Conservation (phyloP, 176 grass and related monocot genomes). For the Saccharum officinarum region DNA sequence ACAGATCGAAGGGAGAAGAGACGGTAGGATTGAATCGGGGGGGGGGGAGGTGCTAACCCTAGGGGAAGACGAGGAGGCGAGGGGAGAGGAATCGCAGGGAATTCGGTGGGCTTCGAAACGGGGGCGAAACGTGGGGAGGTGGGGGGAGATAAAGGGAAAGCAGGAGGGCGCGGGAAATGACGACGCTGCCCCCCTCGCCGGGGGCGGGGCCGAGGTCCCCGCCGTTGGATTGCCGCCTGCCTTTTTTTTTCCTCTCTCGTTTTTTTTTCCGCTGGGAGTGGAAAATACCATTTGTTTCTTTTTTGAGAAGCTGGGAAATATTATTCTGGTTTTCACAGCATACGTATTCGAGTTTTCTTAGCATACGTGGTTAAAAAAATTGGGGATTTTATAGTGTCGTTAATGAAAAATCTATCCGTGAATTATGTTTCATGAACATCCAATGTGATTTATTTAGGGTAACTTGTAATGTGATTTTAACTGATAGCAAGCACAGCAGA, state of each 20-base stretch:
- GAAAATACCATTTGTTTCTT: not conserved
- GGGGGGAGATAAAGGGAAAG: slow-evolving; percentile 28
- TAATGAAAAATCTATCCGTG: too few relatives aligned
- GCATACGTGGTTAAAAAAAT: not conserved
- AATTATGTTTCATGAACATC: too few relatives aligned
- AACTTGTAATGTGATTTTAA: too few relatives aligned
- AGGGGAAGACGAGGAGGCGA: slow-evolving; percentile 41
- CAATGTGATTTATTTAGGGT: too few relatives aligned
- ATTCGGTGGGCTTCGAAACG: slow-evolving; percentile 55
- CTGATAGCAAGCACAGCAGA: too few relatives aligned
- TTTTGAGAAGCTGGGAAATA: not conserved
- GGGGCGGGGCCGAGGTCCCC: not conserved
- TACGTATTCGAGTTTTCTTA: not conserved
- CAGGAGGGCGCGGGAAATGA: slow-evolving; percentile 10
- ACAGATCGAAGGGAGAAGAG: not conserved
- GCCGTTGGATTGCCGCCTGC: slow-evolving; percentile 29
- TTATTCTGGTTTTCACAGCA: not conserved
- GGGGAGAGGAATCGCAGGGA: slow-evolving; percentile 56
- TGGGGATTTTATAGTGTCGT: not conserved
- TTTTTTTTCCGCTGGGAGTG: not conserved
- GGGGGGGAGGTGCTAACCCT: slow-evolving; percentile 33
- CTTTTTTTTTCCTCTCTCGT: not conserved
- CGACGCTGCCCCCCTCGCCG: slow-evolving; percentile 17
- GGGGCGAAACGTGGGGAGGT: slow-evolving; percentile 40
- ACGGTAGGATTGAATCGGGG: slow-evolving; percentile 24